Conservation (phyloP, 2,329 filamentous ascomycete species). For the Alternaria hordeiaustralica region DNA sequence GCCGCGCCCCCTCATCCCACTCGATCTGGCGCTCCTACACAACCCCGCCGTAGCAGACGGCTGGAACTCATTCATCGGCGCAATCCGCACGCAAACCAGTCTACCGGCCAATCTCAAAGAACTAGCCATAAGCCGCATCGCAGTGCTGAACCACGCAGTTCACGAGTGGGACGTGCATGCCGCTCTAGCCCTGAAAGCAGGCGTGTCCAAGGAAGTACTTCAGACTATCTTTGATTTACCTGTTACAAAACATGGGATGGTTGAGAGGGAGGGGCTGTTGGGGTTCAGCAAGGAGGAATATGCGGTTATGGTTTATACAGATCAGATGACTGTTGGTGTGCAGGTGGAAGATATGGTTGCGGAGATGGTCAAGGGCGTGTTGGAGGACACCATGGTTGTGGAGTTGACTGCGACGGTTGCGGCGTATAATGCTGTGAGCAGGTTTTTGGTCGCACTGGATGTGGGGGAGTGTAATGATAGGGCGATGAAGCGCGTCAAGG, state of each 20-base stretch:
- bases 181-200: slow-evolving; percentile 65
- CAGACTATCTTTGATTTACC: slow-evolving; percentile 48
- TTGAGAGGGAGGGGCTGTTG: slow-evolving; percentile 46
- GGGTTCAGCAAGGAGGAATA: slow-evolving; percentile 57
- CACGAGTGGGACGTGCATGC: slow-evolving; percentile 87
- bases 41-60: slow-evolving; percentile 63
- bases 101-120: slow-evolving; percentile 67
- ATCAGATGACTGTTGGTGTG: slow-evolving; percentile 83
- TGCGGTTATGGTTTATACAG: slow-evolving; percentile 74
- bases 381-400: slow-evolving; percentile 75
- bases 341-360: slow-evolving; percentile 73
- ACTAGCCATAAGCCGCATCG: slow-evolving; percentile 82
- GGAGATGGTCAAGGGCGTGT: slow-evolving; percentile 64
- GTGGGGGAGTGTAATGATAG: slow-evolving; percentile 56
- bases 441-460: slow-evolving; percentile 82
- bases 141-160: slow-evolving; percentile 79
- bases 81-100: slow-evolving; percentile 62
- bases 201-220: slow-evolving; percentile 66
- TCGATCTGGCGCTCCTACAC: slow-evolving; percentile 64
- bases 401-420: slow-evolving; percentile 82
- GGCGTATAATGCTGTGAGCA: slow-evolving; percentile 83
- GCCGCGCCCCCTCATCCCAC: slow-evolving; percentile 59
- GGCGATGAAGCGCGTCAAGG: slow-evolving; percentile 41
- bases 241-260: slow-evolving; percentile 23
- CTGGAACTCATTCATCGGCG: slow-evolving; percentile 65